These are phyloP conservation scores for Domatiomyces catenatus DNA, from an alignment of 2,329 filamentous ascomycete species.

Conservation along the genomic window DNA sequence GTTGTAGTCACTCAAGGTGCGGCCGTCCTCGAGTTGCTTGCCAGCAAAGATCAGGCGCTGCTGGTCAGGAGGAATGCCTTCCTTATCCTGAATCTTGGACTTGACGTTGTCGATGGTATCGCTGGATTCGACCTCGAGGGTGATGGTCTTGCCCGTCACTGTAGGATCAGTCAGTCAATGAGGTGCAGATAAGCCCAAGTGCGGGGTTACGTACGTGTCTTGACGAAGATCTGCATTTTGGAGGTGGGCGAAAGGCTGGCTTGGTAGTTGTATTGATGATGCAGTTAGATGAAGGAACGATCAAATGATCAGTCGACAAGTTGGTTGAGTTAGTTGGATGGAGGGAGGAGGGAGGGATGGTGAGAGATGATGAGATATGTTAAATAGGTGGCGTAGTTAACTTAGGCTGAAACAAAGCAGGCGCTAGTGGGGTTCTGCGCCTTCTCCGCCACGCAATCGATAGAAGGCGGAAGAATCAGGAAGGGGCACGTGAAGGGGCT, in stretches of 20 bases:
- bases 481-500: background rate
- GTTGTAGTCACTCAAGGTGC: slow-evolving; percentile 41
- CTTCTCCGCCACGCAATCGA: background rate
- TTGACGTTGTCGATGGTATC: slow-evolving; percentile 41
- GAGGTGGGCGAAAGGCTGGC: slow-evolving; percentile 16
- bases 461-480: background rate
- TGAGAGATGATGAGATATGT: slow-evolving; percentile 9
- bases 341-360: slow-evolving; percentile 6
- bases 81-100: slow-evolving; percentile 46
- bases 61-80: slow-evolving; percentile 44
- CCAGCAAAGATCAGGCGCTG: slow-evolving; percentile 44
- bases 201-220: slow-evolving; percentile 58
- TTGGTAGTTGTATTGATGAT: slow-evolving; percentile 12
- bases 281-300: slow-evolving; percentile 4
- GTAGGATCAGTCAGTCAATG: slow-evolving; percentile 22
- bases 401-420: background rate
- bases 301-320: slow-evolving; percentile 1
- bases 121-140: slow-evolving; percentile 34
- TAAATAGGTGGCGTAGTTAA: background rate
- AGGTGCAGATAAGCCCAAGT: slow-evolving; percentile 17
- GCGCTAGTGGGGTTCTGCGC: background rate
- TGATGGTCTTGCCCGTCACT: slow-evolving; percentile 48
- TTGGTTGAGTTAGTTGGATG: slow-evolving; percentile 1
- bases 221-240: slow-evolving; percentile 95
- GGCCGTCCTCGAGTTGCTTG: slow-evolving; percentile 43